Evolutionary conservation across 192 early-diverging fungal genomes (phyloP), one percentile per base, ranked within the genome.

Genomic region (Rhizoclosmatium sp.): DNA sequence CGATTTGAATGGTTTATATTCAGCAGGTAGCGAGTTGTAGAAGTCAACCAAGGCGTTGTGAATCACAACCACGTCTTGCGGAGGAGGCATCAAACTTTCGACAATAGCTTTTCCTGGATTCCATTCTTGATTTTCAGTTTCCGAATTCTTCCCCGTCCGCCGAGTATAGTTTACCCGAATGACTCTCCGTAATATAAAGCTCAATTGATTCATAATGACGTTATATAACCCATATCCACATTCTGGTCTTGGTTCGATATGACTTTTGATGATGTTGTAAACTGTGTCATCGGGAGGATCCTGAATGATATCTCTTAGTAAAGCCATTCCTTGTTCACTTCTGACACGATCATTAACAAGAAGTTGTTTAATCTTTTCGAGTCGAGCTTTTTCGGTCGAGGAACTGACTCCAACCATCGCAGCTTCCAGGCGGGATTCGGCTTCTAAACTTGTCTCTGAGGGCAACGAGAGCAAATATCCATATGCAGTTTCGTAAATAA

Each of bases 31-130:
- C 31, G 39, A 42, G 58, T 51, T 39, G 59, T 79, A 66, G 41
- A 69, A 79, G 61, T 79, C 78, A 39, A 79, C 54, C 12, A 79
- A 41, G 21, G 78, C 78, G 45, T 79, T 59, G 59, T 79, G 78
- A 31, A 79, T 69, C 7, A 31, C 19, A 9, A 59, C 31, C 2
- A 40, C 60, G 59, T 79, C 69, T 41, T 56, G 49, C 4, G 78
- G 69, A 2, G 58, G 69, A 9, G 49, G 66, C 12, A 79, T 46
- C 7, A 71, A 47, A 10, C 16, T 23, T 44, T 45, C 16, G 23
- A 71, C 78, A 44, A 79, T 66, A 9, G 16, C 5, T 9, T 23
- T 9, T 5, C 73, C 62, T 12, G 60, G 73, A 65, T 75, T 65
- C 54, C 9, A 14, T 5, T 23, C 65, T 23, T 39, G 21, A 44